A percentile compares a stretch with the other conserved stretches of the same genome.
phyloP scores from a whole-genome alignment of 208 protist genomes.

The Tetramitus jugosus region DNA sequence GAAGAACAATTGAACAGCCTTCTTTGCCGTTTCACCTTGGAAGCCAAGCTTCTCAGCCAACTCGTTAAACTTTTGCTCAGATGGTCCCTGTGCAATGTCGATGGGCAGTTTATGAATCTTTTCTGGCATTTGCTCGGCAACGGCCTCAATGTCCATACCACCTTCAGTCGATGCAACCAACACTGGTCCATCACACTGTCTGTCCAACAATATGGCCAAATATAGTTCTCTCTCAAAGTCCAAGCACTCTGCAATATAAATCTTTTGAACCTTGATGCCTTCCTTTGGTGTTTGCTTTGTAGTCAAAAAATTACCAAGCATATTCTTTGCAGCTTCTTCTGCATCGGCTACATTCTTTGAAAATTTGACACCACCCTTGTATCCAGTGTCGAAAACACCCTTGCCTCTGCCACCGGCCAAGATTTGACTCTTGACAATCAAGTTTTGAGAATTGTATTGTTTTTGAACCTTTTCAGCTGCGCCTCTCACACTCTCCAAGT shows the following conservation, averaged over 20 bases:
- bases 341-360: slow-evolving; percentile 52
- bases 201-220: slow-evolving; percentile 95
- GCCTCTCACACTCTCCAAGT: not conserved
- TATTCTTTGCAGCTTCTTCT: slow-evolving; percentile 72
- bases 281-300: slow-evolving; percentile 97
- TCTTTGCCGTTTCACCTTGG: slow-evolving; percentile 43
- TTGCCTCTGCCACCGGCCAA: slow-evolving; percentile 97
- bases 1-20: slow-evolving; percentile 81
- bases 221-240: slow-evolving; percentile 79
- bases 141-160: slow-evolving; percentile 96
- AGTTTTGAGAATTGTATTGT: slow-evolving; percentile 50
- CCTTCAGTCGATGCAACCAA: slow-evolving; percentile 81
- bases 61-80: slow-evolving; percentile 49
- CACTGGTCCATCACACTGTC: slow-evolving; percentile 71
- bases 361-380: slow-evolving; percentile 69
- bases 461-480: not conserved
- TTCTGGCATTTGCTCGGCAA: slow-evolving; percentile 83
- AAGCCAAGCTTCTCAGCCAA: slow-evolving; percentile 81
- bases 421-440: slow-evolving; percentile 97
- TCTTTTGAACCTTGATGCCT: slow-evolving; percentile 75
- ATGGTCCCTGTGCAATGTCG: slow-evolving; percentile 66
- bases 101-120: slow-evolving; percentile 85
- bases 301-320: slow-evolving; percentile 93
- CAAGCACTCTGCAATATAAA: slow-evolving; percentile 79
- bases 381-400: slow-evolving; percentile 74